Evolutionary conservation across 306 rosid species (phyloP), one percentile per base, ranked within the genome.

Genomic region (Alnus glutinosa): DNA sequence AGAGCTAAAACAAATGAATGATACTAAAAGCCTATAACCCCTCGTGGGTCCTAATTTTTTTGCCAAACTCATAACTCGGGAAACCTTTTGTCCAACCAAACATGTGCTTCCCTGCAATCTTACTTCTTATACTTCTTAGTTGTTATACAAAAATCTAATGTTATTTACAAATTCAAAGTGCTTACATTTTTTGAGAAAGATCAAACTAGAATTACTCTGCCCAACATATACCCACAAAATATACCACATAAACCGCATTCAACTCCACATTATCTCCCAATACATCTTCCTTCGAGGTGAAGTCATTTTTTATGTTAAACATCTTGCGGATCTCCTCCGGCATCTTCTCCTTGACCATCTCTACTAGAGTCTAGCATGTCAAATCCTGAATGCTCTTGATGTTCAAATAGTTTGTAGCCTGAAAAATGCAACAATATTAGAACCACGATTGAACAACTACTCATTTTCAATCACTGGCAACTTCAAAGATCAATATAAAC

Each of bases 331-430:
- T 90, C 79, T 90, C 97, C 85, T 93, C 97, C 0, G 95, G 93
- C 7, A 91, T 90, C 89, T 90, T 94, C 1, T 92, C 96, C 80
- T 90, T 94, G 79, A 94, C 89, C 97, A 92, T 91, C 77, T 94
- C 91, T 0, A 95, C 98, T 2, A 92, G 94, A 42, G 95, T 90
- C 69, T 86, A 91, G 82, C 97, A 90, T 4, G 94, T 90, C 81
- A 90, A 86, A 71, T 94, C 97, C 82, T 90, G 79, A 78, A 91
- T 78, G 86, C 78, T 88, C 88, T 94, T 89, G 85, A 90, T 90
- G 82, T 90, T 86, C 92, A 94, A 78, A 84, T 87, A 92, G 84
- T 94, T 92, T 0, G 96, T 97, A 70, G 98, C 97, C 97, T 94
- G 84, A 7, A 83, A 64, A 7, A 39, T 9, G 9, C n/a, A 48